phyloP scores from a whole-genome alignment of 768 basidiomycete genomes.

The Termitomyces sp. region DNA sequence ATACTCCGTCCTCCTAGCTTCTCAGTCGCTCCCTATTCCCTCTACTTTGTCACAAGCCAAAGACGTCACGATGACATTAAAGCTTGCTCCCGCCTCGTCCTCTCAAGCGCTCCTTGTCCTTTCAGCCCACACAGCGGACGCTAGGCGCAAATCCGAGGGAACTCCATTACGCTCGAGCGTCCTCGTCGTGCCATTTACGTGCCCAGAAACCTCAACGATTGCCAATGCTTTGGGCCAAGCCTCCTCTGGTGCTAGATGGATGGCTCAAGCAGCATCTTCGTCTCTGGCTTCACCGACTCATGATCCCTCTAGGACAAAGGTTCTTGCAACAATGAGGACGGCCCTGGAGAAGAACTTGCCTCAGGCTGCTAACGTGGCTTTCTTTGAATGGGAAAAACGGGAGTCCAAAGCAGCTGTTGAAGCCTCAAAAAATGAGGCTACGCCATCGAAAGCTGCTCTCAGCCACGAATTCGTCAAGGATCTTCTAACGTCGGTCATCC shows the following conservation, averaged over 20 bases:
- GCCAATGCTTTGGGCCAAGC: conserved; percentile 22
- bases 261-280: conserved; percentile 1
- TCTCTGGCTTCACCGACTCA: neutral
- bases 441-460: conserved; percentile 8
- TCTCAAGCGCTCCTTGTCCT: conserved; percentile 50
- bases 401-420: conserved; percentile 21
- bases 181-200: conserved; percentile 52
- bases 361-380: conserved; percentile 52
- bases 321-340: conserved; percentile 19
- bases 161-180: conserved; percentile 43
- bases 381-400: conserved; percentile 54
- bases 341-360: conserved; percentile 29
- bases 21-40: conserved; percentile 47
- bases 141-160: conserved; percentile 18
- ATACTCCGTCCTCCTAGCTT: conserved; percentile 59
- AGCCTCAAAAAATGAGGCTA: neutral
- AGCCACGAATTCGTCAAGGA: conserved; percentile 56
- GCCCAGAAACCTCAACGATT: conserved; percentile 54
- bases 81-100: conserved; percentile 27
- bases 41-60: conserved; percentile 29
- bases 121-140: conserved; percentile 26
- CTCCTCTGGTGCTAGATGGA: conserved; percentile 14
- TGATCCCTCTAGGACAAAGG: conserved; percentile 16
- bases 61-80: conserved; percentile 22
- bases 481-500: conserved; percentile 46